These are phyloP conservation scores for Suillus variegatus DNA, from an alignment of 768 basidiomycete genomes.

Conservation along the genomic window DNA sequence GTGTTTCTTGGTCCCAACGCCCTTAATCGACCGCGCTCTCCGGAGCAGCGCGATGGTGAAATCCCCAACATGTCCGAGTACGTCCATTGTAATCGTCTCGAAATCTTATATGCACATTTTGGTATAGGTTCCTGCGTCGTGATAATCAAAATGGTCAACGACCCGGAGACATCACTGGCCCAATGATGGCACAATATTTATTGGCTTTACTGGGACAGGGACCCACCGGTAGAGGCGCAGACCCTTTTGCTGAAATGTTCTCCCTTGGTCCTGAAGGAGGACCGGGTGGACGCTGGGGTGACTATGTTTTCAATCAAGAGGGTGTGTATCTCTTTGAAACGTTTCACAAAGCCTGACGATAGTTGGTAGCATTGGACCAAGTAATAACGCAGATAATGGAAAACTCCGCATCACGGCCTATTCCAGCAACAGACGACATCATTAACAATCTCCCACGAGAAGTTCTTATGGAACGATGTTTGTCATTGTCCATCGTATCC, in stretches of 20 bases:
- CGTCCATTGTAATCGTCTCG: conserved; percentile 19
- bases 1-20: conserved; percentile 38
- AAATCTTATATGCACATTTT: conserved; percentile 2
- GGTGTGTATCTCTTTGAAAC: conserved; percentile 42
- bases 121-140: conserved; percentile 38
- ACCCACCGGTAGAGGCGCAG: conserved; percentile 34
- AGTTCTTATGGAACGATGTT: conserved; percentile 63
- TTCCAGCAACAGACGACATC: conserved; percentile 83
- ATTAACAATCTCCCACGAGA: conserved; percentile 68
- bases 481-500: conserved; percentile 28
- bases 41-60: conserved; percentile 27
- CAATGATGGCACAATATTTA: conserved; percentile 73
- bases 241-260: conserved; percentile 46
- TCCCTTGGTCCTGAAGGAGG: conserved; percentile 38
- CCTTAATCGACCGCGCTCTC: conserved; percentile 20
- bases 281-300: conserved; percentile 70
- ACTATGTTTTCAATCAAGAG: conserved; percentile 93
- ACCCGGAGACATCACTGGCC: conserved; percentile 51
- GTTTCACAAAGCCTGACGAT: conserved; percentile 12
- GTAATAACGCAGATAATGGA: conserved; percentile 90
- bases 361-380: conserved; percentile 66
- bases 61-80: conserved; percentile 56
- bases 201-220: conserved; percentile 54
- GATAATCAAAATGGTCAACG: conserved; percentile 20
- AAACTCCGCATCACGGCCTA: conserved; percentile 71